Evolutionary conservation across 176 grass and related monocot genomes (phyloP), one percentile per base, ranked within the genome.

Genomic region (Tillandsia fasciculata): DNA sequence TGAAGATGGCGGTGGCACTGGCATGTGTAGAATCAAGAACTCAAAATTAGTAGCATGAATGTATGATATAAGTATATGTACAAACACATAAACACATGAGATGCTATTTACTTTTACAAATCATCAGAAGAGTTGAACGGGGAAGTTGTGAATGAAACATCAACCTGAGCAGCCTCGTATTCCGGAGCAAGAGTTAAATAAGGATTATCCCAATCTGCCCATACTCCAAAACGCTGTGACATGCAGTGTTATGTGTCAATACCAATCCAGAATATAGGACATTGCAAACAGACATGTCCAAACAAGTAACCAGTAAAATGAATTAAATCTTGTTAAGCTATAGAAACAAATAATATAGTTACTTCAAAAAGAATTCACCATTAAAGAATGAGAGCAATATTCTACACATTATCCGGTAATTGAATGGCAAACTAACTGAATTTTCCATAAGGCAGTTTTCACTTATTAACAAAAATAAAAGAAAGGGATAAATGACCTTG

Each of bases 111-210:
- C 33, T 42, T 42, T 42, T 42, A 42, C 7, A 3, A 5, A 42
- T 42, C 33, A 42, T 42, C 12, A 59, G 20, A 59, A 59, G 54
- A 22, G 12, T 70, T 23, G 57, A 53, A 78, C 75, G 59, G 51
- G 26, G 57, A 59, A 75, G 67, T 9, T 28, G 63, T 42, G n/a
- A 78, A 72, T 48, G 12, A 49, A 20, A 9, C 20, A 68, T 65
- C 74, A 81, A 96, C 93, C 93, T 97, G 93, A 83, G 93, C 89
- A 56, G 93, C 86, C 83, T 97, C 93, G 81, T 97, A 97, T 72
- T 97, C 93, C 48, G 89, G 93, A 20, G 64, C 89, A 27, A 97
- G 86, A 67, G 93, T 97, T 65, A 97, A 56, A 69, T 97, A 97
- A 71, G 93, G 93, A 49, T 82, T 84, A 20, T 81, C 82, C 93